Percentiles rank a stretch among this genome's conserved stretches.
Evolutionary conservation across 75 land plant species (phyloP).

Genomic region (Cryptomeria japonica): DNA sequence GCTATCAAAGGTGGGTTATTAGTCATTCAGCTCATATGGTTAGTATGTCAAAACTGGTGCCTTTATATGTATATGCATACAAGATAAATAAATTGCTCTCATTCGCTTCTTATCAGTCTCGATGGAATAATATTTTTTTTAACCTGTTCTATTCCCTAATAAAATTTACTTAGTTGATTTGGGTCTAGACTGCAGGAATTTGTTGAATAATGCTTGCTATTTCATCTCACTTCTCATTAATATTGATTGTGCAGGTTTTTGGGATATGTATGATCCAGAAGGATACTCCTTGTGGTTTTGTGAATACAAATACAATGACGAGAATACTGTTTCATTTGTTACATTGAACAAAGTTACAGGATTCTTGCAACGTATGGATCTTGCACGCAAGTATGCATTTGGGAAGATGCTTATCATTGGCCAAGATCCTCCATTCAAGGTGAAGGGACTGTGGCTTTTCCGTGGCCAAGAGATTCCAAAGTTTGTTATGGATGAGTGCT

Average conservation of each 20-base stretch:
- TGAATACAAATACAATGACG: slow-evolving; percentile 95
- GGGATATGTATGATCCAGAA: slow-evolving; percentile 99
- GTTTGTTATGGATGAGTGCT: slow-evolving; percentile 83
- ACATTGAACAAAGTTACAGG: slow-evolving; percentile 96
- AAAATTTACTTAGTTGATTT: neutral
- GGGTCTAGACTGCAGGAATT: neutral
- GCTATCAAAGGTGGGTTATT: slow-evolving; percentile 82
- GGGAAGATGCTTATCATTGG: slow-evolving; percentile 98
- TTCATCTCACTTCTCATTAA: neutral
- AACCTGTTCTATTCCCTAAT: neutral
- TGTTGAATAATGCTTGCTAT: neutral
- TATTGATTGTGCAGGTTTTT: slow-evolving; percentile 61
- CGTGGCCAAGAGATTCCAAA: slow-evolving; percentile 86
- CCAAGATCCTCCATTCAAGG: slow-evolving; percentile 71
- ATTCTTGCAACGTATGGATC: slow-evolving; percentile 92
- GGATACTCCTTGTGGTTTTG: slow-evolving; percentile 99
- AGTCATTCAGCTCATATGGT: neutral
- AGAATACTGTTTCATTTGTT: slow-evolving; percentile 90
- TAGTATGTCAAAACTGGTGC: too few relatives aligned
- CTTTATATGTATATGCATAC: neutral
- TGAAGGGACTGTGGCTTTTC: slow-evolving; percentile 97
- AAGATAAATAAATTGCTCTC: neutral
- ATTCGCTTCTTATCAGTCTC: too few relatives aligned
- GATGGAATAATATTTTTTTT: too few relatives aligned
- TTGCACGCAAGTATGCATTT: slow-evolving; percentile 89